A percentile compares a stretch with the other conserved stretches of the same genome.
Conservation (phyloP, 805 yeast genomes). For the Metschnikowia continentalis region DNA sequence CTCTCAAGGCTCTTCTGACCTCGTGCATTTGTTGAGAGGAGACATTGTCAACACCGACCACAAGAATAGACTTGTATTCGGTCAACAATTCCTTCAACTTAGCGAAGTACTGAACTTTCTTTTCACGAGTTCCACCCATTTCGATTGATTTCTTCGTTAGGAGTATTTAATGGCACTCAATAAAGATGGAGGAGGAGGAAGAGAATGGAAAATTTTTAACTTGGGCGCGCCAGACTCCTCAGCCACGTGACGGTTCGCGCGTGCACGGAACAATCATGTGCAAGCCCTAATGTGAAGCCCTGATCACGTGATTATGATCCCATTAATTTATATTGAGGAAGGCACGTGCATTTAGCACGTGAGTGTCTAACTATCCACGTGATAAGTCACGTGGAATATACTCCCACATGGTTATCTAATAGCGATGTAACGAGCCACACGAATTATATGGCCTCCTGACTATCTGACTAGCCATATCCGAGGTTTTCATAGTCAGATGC, state of each 20-base stretch:
- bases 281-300: not conserved
- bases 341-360: too few species aligned
- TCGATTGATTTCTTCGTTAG: slow-evolving; percentile 80
- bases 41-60: slow-evolving; percentile 99
- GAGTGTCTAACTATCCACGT: too few species aligned
- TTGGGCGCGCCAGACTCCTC: not conserved
- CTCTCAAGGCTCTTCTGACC: slow-evolving; percentile 95
- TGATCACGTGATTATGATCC: slow-evolving; percentile 4
- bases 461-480: slow-evolving; percentile 31
- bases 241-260: not conserved
- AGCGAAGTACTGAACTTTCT: slow-evolving; percentile 91
- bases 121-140: slow-evolving; percentile 99
- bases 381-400: not conserved
- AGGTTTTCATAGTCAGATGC: slow-evolving; percentile 60
- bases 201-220: slow-evolving; percentile 9
- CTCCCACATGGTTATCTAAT: too few species aligned
- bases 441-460: too few species aligned
- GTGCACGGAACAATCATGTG: not conserved
- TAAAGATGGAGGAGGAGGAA: slow-evolving; percentile 13
- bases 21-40: slow-evolving; percentile 99
- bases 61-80: slow-evolving; percentile 96
- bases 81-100: slow-evolving; percentile 93
- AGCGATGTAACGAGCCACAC: too few species aligned
- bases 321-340: too few species aligned
- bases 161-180: slow-evolving; percentile 77